phyloP scores from a whole-genome alignment of 164 flowering plant species.

The Stephania cephalantha region DNA sequence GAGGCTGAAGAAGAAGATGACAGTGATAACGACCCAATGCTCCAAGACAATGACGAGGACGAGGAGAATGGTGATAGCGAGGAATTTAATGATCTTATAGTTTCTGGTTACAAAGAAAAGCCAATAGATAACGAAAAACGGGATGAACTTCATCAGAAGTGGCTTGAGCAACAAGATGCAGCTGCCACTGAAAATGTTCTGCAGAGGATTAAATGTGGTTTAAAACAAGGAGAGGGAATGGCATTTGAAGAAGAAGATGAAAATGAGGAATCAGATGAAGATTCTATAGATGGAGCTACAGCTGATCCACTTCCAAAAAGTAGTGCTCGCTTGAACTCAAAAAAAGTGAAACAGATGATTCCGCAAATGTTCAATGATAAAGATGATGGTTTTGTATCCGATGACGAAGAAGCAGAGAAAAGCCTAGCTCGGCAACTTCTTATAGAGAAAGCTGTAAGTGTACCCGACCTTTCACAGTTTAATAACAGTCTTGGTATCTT shows the following conservation, averaged over 20 bases:
- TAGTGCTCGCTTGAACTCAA: constrained; percentile 34
- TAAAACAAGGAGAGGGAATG: constrained; percentile 28
- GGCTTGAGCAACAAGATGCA: constrained; percentile 92
- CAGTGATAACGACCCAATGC: constrained; percentile 62
- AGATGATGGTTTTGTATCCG: constrained; percentile 66
- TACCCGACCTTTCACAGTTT: not conserved
- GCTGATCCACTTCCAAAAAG: constrained; percentile 24
- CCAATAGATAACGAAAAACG: constrained; percentile 63
- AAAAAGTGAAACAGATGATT: constrained; percentile 64
- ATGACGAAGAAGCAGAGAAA: constrained; percentile 71
- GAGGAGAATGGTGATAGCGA: constrained; percentile 50
- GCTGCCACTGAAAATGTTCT: constrained; percentile 73
- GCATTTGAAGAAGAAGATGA: constrained; percentile 33
- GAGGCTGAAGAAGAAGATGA: constrained; percentile 96
- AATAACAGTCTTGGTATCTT: not conserved
- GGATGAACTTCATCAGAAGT: constrained; percentile 77
- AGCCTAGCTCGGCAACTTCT: constrained; percentile 35
- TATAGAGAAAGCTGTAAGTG: constrained; percentile 60
- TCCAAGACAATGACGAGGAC: constrained; percentile 64
- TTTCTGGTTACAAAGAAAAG: constrained; percentile 52
- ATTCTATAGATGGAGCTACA: constrained; percentile 26
- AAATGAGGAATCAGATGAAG: constrained; percentile 25
- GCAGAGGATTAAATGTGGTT: constrained; percentile 55
- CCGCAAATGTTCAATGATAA: constrained; percentile 62
- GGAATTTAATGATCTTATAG: constrained; percentile 73